A percentile compares a stretch with the other conserved stretches of the same genome.
Evolutionary conservation across 2,329 filamentous ascomycete genomes (phyloP).

Genomic region (Hypoxylon sp.): DNA sequence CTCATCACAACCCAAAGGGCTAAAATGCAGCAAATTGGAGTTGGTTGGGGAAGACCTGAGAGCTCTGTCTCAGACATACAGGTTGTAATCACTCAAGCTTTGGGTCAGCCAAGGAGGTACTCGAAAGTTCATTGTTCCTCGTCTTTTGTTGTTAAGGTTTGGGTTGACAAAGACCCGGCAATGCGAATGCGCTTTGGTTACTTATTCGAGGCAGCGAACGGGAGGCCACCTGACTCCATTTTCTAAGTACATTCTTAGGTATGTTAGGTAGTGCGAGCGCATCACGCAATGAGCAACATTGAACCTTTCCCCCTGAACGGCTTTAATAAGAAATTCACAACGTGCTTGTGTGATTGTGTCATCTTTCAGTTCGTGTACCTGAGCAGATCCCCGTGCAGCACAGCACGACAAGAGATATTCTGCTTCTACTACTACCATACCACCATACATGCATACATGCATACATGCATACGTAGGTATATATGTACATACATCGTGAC

Average conservation of each 20-base stretch:
- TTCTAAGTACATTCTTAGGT: constrained; percentile 1
- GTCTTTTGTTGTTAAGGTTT: constrained; percentile 31
- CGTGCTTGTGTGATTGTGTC: constrained; percentile 39
- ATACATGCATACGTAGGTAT: background rate
- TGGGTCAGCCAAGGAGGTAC: constrained; percentile 28
- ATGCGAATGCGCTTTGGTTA: constrained; percentile 20
- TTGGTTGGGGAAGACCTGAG: constrained; percentile 30
- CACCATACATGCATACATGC: background rate
- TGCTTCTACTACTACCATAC: background rate
- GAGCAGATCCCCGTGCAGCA: constrained; percentile 26
- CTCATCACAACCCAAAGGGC: constrained; percentile 9
- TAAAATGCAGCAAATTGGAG: constrained; percentile 18
- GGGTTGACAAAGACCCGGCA: constrained; percentile 34
- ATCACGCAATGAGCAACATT: constrained; percentile 34
- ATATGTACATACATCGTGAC: constrained; percentile 14
- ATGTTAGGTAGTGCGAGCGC: constrained; percentile 22
- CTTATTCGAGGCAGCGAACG: constrained; percentile 28
- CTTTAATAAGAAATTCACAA: constrained; percentile 34
- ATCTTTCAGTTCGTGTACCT: constrained; percentile 37
- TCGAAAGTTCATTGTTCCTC: constrained; percentile 28
- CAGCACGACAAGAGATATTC: constrained; percentile 3
- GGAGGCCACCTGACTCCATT: constrained; percentile 40
- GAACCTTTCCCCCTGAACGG: constrained; percentile 30
- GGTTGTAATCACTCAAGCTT: constrained; percentile 26
- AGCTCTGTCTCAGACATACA: constrained; percentile 40